Evolutionary conservation across 768 basidiomycete genomes (phyloP).

Genomic region (Lyophyllum decastes): DNA sequence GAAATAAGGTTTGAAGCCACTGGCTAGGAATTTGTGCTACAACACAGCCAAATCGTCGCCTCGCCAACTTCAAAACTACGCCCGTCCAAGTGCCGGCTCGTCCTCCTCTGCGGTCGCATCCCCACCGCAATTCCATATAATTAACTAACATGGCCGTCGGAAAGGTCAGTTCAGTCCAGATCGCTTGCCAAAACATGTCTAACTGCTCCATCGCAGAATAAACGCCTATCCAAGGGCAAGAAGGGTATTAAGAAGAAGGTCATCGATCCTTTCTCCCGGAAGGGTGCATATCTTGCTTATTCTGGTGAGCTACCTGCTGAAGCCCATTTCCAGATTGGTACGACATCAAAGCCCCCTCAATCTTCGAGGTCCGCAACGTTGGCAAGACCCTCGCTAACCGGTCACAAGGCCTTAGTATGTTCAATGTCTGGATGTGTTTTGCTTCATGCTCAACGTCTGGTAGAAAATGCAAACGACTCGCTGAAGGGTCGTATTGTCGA

Average conservation of each 20-base stretch:
- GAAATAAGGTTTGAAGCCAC: constrained; percentile 70
- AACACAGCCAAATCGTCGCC: constrained; percentile 31
- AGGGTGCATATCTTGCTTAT: constrained; percentile 58
- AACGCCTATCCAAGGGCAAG: constrained; percentile 97
- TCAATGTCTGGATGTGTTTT: neutral
- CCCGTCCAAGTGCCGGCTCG: constrained; percentile 50
- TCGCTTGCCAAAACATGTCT: neutral
- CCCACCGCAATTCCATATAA: constrained; percentile 37
- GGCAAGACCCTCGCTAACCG: constrained; percentile 99
- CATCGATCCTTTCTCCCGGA: constrained; percentile 99
- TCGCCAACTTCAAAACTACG: constrained; percentile 40
- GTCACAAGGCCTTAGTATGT: constrained; percentile 96
- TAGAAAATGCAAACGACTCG: constrained; percentile 99
- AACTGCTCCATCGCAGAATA: constrained; percentile 64
- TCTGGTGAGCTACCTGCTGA: neutral
- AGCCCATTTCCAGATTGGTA: constrained; percentile 81
- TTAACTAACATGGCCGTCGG: constrained; percentile 80
- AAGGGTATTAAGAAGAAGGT: constrained; percentile 99
- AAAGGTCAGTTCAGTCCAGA: constrained; percentile 55
- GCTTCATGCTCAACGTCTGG: constrained; percentile 1
- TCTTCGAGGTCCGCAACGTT: constrained; percentile 94
- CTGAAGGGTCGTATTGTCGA: constrained; percentile 96
- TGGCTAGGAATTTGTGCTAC: constrained; percentile 23
- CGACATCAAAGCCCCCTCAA: constrained; percentile 97
- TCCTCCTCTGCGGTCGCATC: constrained; percentile 39